Evolutionary conservation across 208 protist species (phyloP).

Genomic region (Acanthamoeba culbertsoni): DNA sequence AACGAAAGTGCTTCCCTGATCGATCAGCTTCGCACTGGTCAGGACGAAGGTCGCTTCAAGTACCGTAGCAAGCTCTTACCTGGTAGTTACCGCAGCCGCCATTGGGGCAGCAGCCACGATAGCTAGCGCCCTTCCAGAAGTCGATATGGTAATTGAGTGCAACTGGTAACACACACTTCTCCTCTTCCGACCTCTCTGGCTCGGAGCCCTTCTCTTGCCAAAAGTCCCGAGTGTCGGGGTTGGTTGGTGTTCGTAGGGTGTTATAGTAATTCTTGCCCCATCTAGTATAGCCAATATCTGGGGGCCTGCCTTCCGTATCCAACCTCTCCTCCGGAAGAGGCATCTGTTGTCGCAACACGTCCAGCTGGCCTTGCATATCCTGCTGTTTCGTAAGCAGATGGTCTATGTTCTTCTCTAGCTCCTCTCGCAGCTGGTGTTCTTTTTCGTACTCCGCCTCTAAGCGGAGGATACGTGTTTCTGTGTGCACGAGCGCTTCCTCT

Average conservation of each 20-base stretch:
- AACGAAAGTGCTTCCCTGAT: too few species aligned
- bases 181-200: not conserved
- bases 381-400: not conserved
- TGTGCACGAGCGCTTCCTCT: too few species aligned
- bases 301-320: not conserved
- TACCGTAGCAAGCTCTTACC: not conserved
- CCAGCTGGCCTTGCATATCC: constrained; percentile 18
- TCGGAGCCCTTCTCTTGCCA: not conserved
- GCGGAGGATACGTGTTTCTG: too few species aligned
- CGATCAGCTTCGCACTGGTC: not conserved
- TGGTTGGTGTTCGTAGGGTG: not conserved
- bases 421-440: not conserved
- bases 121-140: not conserved
- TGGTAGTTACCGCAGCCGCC: not conserved
- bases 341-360: not conserved
- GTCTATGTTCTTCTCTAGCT: not conserved
- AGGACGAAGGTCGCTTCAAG: not conserved
- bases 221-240: not conserved
- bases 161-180: not conserved
- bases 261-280: constrained; percentile 36
- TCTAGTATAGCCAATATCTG: not conserved
- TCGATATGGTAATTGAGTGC: not conserved
- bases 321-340: not conserved
- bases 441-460: not conserved
- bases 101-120: not conserved